Evolutionary conservation across 306 rosid genomes (phyloP), one percentile per base, ranked within the genome.

Genomic region (Lathyrus sativus): DNA sequence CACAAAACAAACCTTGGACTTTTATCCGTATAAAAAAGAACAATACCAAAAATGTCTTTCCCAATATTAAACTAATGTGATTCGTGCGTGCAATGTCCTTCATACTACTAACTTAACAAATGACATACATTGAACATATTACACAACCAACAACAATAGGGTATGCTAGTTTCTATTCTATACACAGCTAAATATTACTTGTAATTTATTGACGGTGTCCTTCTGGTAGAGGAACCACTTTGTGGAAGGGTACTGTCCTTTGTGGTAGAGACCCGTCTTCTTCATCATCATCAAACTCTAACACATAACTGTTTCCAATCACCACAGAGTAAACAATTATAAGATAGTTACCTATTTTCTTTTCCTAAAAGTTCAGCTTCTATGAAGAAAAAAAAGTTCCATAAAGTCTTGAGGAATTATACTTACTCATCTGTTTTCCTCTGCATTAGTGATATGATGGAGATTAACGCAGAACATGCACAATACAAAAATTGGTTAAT

Each of bases 351-450:
- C 7, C 55, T 14, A 17, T 3, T 49, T 49, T 49, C 5, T 15
- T 48, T 7, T 15, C 54, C 15, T 48, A 15, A 43, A 7, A 28
- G 55, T 6, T 33, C 9, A 1, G 38, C 38, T 35, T 35, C 39
- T 6, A 7, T 1, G 1, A 45, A 69, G 1, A 45, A 69, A 29
- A 48, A 5, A 28, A 45, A 19, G 22, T 41, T 51, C 41, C 26
- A n/a, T 64, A 12, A 19, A 81, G 65, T 13, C 33, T 57, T 37
- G 57, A 28, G 33, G 54, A 67, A 62, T 13, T 60, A 74, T 41
- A 88, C 99, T 90, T 87, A 93, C 99, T 93, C 99, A 7, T 93
- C 99, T 1, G 86, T 78, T 86, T 90, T 93, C 85, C 99, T 87
- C 99, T 93, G 92, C 77, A 72, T 39, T 50, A 69, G 72, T 24